phyloP scores from a whole-genome alignment of 495 filamentous ascomycete genomes.

The Aspergillus wentii region DNA sequence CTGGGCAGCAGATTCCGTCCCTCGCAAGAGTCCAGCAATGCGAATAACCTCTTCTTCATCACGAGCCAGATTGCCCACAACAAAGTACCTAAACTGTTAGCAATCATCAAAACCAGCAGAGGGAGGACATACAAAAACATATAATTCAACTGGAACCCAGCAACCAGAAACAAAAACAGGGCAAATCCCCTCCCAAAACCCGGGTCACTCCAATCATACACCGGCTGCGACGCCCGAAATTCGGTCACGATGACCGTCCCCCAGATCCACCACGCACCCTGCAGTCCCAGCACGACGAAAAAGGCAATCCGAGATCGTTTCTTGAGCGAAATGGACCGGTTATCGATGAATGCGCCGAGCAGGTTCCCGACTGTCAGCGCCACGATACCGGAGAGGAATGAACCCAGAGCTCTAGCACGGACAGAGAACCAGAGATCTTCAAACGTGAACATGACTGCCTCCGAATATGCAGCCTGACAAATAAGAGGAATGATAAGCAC shows the following conservation, averaged over 20 bases:
- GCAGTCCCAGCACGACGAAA: constrained; percentile 41
- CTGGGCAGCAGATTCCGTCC: constrained; percentile 59
- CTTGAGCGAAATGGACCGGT: constrained; percentile 41
- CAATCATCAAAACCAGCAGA: background rate
- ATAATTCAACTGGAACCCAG: constrained; percentile 61
- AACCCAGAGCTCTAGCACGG: constrained; percentile 55
- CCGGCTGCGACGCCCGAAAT: constrained; percentile 44
- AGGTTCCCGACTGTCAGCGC: constrained; percentile 54
- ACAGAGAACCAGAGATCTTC: constrained; percentile 57
- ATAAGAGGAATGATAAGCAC: constrained; percentile 56
- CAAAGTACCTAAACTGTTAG: constrained; percentile 47
- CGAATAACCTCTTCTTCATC: constrained; percentile 54
- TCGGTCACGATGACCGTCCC: constrained; percentile 50
- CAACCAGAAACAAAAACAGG: constrained; percentile 53
- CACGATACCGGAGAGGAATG: constrained; percentile 56
- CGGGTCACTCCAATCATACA: constrained; percentile 51
- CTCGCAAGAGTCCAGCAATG: constrained; percentile 55
- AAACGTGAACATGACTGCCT: constrained; percentile 62
- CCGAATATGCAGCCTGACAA: constrained; percentile 54
- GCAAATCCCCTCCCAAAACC: constrained; percentile 55
- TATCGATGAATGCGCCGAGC: constrained; percentile 53
- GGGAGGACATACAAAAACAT: constrained; percentile 47
- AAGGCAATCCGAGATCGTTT: constrained; percentile 39
- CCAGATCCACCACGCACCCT: constrained; percentile 62
- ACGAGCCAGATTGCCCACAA: constrained; percentile 53